Base-by-base conservation (phyloP, 129 eudicot genomes). In the Solidago caesia region DNA sequence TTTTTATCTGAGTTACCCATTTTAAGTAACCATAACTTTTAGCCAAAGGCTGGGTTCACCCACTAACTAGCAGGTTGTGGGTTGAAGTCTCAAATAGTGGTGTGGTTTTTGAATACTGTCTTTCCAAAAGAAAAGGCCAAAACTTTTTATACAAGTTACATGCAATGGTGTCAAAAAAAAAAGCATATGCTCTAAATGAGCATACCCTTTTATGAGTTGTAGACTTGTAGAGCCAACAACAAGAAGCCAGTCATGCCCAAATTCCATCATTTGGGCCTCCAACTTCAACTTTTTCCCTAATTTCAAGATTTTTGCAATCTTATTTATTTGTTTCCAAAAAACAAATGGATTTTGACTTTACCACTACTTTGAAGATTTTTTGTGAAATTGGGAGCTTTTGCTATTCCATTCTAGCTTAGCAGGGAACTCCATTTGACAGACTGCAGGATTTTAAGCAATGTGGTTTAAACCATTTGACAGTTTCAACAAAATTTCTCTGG, bases 401-500 rank as follows among this genome's bases (percentile, higher is more conserved):
- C 39, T 29, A 29, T 29, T 29, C 2, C 39, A 29, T 29, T 29
- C 39, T 29, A 29, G 1, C 39, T 29, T 29, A 29, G 39, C 39
- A 29, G 39, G 39, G 2, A 29, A 29, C 39, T 29, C 39, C 39
- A 29, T n/a, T n/a, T n/a, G n/a, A 73, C 70, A 74, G 70, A 62
- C 71, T 8, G 53, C 65, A 56, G 46, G 45, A 58, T 58, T 52
- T 44, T 73, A 44, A 58, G 12, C 58, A 61, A 59, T 73, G 58
- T 58, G 53, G 15, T 43, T 3, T 44, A 44, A 26, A 73, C 13
- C 66, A 57, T 44, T 44, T 72, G 56, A 72, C 60, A 63, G 48
- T 33, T 46, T 8, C 47, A 51, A 49, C 52, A 49, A 63, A 7
- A n/a, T 44, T 1, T 77, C 48, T 6, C 39, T 1, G 76, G 44